Percentiles rank a stretch among this genome's conserved stretches.
These are phyloP conservation scores for Pelargonium citronellum DNA, from an alignment of 441 rosid species.

Conservation along the genomic window DNA sequence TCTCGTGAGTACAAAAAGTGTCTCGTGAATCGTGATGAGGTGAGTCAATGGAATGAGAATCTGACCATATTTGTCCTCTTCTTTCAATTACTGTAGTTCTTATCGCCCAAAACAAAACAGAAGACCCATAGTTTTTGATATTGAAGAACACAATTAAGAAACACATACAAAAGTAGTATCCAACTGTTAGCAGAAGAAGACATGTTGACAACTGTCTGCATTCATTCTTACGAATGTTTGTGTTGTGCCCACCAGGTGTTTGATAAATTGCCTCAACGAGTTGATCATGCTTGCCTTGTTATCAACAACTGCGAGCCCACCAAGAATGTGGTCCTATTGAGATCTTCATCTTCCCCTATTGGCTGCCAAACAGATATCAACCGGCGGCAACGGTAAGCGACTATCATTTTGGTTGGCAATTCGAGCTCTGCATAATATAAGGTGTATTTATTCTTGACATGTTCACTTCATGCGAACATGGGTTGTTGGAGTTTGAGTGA, in stretches of 20 bases:
- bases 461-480: neutral
- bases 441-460: neutral
- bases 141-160: neutral
- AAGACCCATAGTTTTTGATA: neutral
- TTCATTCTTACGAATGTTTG: neutral
- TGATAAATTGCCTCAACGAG: neutral
- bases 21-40: no score
- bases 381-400: no score
- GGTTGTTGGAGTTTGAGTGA: conserved; percentile 1
- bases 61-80: neutral
- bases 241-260: conserved; percentile 7
- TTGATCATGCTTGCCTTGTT: neutral
- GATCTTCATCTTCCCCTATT: neutral
- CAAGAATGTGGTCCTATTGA: neutral
- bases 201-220: neutral
- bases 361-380: conserved; percentile 6
- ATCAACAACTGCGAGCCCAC: neutral
- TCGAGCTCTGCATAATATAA: no score
- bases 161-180: neutral
- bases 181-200: neutral
- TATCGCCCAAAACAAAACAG: neutral
- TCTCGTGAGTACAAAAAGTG: neutral
- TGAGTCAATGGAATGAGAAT: neutral
- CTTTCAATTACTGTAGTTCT: neutral
- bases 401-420: no score